Percentiles rank a stretch among this genome's conserved stretches.
phyloP scores from a whole-genome alignment of 2,329 filamentous ascomycete species.

The Phyllosticta citriasiana region DNA sequence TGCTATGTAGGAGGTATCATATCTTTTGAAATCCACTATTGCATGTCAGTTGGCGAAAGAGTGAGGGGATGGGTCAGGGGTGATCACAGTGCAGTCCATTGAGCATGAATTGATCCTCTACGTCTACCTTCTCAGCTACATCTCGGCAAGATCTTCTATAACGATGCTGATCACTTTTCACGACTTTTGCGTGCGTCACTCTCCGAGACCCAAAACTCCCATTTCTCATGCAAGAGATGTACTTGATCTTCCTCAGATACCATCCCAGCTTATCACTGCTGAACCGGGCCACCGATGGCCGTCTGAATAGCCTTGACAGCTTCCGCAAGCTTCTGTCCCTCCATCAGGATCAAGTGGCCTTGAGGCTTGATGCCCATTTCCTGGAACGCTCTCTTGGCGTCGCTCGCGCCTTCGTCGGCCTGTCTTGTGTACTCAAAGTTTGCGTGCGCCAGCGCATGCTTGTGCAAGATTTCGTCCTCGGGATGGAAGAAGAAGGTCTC shows the following conservation, averaged over 20 bases:
- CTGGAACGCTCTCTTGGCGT: slow-evolving; percentile 91
- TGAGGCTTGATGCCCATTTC: slow-evolving; percentile 79
- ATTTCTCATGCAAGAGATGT: background rate
- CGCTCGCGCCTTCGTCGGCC: slow-evolving; percentile 65
- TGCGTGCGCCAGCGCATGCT: slow-evolving; percentile 59
- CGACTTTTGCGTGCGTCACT: background rate
- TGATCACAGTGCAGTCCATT: too few relatives aligned
- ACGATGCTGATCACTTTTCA: background rate
- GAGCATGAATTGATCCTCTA: background rate
- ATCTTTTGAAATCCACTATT: too few relatives aligned
- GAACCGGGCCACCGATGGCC: slow-evolving; percentile 43
- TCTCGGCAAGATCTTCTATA: too few relatives aligned
- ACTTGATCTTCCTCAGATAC: background rate
- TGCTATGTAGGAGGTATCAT: too few relatives aligned
- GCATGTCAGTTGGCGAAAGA: too few relatives aligned
- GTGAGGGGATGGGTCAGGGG: too few relatives aligned
- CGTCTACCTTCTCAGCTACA: background rate
- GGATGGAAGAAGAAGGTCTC: slow-evolving; percentile 86
- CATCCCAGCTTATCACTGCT: background rate
- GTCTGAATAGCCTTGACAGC: slow-evolving; percentile 68
- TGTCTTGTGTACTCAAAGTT: slow-evolving; percentile 72
- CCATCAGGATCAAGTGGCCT: slow-evolving; percentile 79
- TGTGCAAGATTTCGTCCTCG: slow-evolving; percentile 83
- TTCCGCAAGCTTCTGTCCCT: slow-evolving; percentile 62
- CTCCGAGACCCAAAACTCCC: background rate